Percentiles rank a stretch among this genome's conserved stretches.
These are phyloP conservation scores for Penicillium dipodomyicola DNA, from an alignment of 495 filamentous ascomycete genomes.

Conservation along the genomic window DNA sequence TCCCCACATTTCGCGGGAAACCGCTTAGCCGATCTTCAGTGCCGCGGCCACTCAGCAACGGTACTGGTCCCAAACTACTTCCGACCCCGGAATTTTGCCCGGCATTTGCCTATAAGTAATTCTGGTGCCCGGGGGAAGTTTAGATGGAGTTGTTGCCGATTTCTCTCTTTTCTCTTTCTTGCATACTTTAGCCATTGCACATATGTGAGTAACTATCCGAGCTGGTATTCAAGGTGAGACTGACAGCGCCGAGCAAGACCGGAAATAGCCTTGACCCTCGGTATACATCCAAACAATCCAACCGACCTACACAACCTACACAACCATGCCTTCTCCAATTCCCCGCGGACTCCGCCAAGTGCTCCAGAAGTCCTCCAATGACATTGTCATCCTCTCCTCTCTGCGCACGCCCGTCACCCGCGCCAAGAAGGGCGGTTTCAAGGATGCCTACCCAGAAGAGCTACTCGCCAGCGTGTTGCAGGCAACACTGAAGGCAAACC, in stretches of 20 bases:
- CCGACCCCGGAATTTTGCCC: constrained; percentile 38
- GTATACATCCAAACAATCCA: constrained; percentile 7
- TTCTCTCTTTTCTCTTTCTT: constrained; percentile 4
- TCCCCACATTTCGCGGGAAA: constrained; percentile 33
- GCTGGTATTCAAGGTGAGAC: neutral
- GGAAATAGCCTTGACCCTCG: constrained; percentile 4
- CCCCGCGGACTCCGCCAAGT: constrained; percentile 70
- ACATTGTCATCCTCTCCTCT: constrained; percentile 85
- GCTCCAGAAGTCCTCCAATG: constrained; percentile 73
- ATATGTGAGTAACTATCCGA: neutral
- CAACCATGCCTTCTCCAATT: constrained; percentile 53
- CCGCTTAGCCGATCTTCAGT: constrained; percentile 47
- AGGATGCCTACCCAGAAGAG: constrained; percentile 88
- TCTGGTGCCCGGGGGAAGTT: constrained; percentile 7
- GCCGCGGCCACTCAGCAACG: constrained; percentile 32
- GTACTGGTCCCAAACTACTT: constrained; percentile 20
- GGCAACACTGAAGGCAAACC: constrained; percentile 73
- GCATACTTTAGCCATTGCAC: constrained; percentile 11
- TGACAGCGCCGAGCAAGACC: constrained; percentile 10
- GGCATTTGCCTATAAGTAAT: constrained; percentile 27
- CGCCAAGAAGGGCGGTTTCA: constrained; percentile 77
- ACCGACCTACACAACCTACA: constrained; percentile 1
- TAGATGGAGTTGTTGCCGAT: constrained; percentile 5
- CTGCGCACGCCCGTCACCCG: constrained; percentile 83
- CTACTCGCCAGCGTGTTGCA: constrained; percentile 77